Evolutionary conservation across 805 yeast species (phyloP), one percentile per base, ranked within the genome.

Genomic region (Tetrapisispora pingtungensis): DNA sequence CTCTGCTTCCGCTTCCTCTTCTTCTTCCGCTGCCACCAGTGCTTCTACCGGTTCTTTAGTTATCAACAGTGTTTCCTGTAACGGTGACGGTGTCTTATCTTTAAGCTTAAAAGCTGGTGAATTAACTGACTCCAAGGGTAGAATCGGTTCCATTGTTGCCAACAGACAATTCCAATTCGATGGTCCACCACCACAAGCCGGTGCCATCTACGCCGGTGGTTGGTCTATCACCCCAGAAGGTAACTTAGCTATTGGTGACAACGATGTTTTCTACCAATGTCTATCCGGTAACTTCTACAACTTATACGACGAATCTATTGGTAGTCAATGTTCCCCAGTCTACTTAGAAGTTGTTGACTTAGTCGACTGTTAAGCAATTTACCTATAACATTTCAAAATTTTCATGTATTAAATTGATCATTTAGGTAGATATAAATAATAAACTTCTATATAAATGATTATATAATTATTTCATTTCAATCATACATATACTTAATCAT

Each of bases 111-210:
- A 69, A 32, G 67, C 57, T 18, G 68, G 78, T 49, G 59, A 76
- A 41, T 69, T 81, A 55, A 70, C 63, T 28, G 87, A 80, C 54
- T 51, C 71, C 26, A 55, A 67, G 50, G 81, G 80, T 38, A 77
- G 87, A 72, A 65, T 80, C 52, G 86, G 86, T 51, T 73, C 85
- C 41, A 78, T 80, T 62, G 86, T 80, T 47, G 74, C 84, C 40
- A 80, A 79, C 77, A 71, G 80, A 68, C 87, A 81, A 68, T 78
- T 80, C 74, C 86, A 80, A 68, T 80, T 79, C 59, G 85, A 81
- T 61, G 85, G 85, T 56, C 84, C 84, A 46, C 81, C 84, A 62
- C 85, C 86, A 52, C 86, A 80, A 70, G 83, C 80, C 30, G 82
- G 81, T 58, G 69, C 81, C 41, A 70, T 77, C 54, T 75, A 72